phyloP scores from a whole-genome alignment of 2,329 filamentous ascomycete species.

The Aspergillus spinulosporus region DNA sequence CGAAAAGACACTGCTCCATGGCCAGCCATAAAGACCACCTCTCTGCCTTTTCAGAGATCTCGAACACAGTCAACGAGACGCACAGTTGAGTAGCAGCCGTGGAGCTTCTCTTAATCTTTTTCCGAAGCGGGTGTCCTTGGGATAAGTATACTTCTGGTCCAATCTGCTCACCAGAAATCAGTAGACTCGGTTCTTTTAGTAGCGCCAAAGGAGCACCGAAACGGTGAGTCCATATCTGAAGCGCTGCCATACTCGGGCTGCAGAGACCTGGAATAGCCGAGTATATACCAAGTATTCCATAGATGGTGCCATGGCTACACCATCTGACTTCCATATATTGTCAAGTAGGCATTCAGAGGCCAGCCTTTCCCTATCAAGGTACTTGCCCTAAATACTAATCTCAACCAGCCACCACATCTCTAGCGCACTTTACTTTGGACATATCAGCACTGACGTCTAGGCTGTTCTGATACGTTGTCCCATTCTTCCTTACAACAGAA shows the following conservation, averaged over 20 bases:
- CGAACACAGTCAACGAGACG: slow-evolving; percentile 13
- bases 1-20: slow-evolving; percentile 24
- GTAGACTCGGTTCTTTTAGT: slow-evolving; percentile 23
- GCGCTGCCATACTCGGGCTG: slow-evolving; percentile 22
- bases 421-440: slow-evolving; percentile 7
- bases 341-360: background rate
- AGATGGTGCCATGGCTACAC: slow-evolving; percentile 15
- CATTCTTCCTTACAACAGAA: background rate
- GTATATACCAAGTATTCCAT: slow-evolving; percentile 34
- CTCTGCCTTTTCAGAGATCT: slow-evolving; percentile 18
- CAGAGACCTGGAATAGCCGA: slow-evolving; percentile 15
- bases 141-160: slow-evolving; percentile 23
- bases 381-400: background rate
- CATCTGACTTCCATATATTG: background rate
- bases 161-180: slow-evolving; percentile 33
- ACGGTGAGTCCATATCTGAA: slow-evolving; percentile 20
- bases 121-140: slow-evolving; percentile 24
- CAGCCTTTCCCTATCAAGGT: slow-evolving; percentile 5
- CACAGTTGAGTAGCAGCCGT: slow-evolving; percentile 12
- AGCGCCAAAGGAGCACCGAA: slow-evolving; percentile 20
- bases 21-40: slow-evolving; percentile 22
- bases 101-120: slow-evolving; percentile 22
- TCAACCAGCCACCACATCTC: slow-evolving; percentile 34
- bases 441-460: slow-evolving; percentile 6
- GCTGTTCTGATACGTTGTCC: slow-evolving; percentile 1